A percentile compares a stretch with the other conserved stretches of the same genome.
phyloP scores from a whole-genome alignment of 176 grass and related monocot species.

The Dendrocalamus sinicus region DNA sequence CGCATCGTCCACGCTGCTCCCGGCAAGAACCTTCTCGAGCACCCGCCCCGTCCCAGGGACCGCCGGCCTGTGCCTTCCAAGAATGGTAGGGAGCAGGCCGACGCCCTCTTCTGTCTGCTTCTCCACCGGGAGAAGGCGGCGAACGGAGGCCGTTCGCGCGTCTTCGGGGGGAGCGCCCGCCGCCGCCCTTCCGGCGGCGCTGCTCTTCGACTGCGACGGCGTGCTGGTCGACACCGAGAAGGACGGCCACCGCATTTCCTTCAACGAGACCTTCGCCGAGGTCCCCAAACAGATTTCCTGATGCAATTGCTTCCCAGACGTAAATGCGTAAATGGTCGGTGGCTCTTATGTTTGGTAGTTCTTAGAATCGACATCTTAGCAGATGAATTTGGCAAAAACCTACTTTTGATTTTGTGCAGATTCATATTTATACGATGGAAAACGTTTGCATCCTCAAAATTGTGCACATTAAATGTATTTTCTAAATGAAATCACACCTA shows the following conservation, averaged over 20 bases:
- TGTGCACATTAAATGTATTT: not conserved
- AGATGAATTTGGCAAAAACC: not conserved
- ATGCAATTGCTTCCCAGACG: not conserved
- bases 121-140: not conserved
- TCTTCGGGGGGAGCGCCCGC: not conserved
- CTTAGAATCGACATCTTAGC: too few species aligned
- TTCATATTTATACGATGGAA: too few species aligned
- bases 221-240: slow-evolving; percentile 98
- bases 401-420: not conserved
- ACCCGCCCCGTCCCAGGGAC: not conserved
- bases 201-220: slow-evolving; percentile 94
- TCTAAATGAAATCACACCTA: not conserved
- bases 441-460: not conserved
- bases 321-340: too few species aligned
- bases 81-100: not conserved
- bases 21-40: slow-evolving; percentile 7
- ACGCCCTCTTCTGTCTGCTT: not conserved
- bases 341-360: too few species aligned
- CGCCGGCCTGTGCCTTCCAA: slow-evolving; percentile 1
- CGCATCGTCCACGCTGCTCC: slow-evolving; percentile 19
- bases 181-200: slow-evolving; percentile 56
- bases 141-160: not conserved
- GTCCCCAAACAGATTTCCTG: slow-evolving; percentile 26
- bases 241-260: slow-evolving; percentile 93
- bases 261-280: slow-evolving; percentile 95